phyloP scores from a whole-genome alignment of 106 monocot genomes.

The Cymbidium sinense region DNA sequence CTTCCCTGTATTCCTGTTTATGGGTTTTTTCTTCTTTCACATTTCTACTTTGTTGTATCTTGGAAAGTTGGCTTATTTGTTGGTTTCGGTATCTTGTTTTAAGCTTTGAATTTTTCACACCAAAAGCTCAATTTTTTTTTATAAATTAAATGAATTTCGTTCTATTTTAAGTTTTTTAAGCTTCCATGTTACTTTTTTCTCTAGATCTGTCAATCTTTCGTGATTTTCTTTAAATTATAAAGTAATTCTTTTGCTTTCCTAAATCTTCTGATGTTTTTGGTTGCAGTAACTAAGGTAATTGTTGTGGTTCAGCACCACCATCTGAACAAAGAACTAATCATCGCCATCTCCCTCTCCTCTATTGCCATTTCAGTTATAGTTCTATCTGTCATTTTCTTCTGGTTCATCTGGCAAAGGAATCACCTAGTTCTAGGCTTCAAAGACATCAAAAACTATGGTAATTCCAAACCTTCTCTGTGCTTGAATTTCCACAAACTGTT shows the following conservation, averaged over 20 bases:
- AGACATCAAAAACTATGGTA: conserved; percentile 11
- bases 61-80: too few species aligned
- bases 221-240: too few species aligned
- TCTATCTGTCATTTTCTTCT: neutral
- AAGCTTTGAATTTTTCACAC: too few species aligned
- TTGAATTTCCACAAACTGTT: neutral
- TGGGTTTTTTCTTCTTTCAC: neutral
- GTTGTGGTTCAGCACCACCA: conserved; percentile 17
- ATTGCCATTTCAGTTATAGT: conserved; percentile 5
- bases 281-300: too few species aligned
- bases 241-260: too few species aligned
- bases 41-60: neutral
- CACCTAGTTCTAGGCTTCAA: neutral
- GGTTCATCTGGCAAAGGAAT: conserved; percentile 11
- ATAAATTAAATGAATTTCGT: neutral
- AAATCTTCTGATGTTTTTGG: too few species aligned
- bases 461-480: neutral
- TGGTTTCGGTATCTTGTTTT: too few species aligned
- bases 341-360: conserved; percentile 10
- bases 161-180: neutral
- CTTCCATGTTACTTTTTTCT: neutral
- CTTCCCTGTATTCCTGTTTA: neutral
- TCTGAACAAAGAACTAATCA: conserved; percentile 7
- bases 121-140: neutral
- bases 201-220: neutral